Conservation (phyloP, 2,329 filamentous ascomycete species). For the Trichophyton benhamiae region DNA sequence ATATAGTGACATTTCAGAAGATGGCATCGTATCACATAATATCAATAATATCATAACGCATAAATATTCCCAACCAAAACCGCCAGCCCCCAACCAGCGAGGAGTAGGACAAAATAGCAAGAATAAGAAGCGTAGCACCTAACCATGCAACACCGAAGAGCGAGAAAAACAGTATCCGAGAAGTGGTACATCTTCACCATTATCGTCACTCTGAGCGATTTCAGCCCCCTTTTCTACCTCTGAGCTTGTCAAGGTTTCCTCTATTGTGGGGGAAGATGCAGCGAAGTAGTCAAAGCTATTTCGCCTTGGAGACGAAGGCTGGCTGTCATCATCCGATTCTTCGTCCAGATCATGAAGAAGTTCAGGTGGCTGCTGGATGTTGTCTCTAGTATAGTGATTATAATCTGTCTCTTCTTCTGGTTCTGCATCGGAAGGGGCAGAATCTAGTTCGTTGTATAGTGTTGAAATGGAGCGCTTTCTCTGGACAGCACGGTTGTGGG, state of each 20-base stretch:
- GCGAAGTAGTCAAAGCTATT: constrained; percentile 48
- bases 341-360: constrained; percentile 55
- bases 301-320: constrained; percentile 57
- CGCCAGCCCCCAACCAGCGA: background rate
- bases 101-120: background rate
- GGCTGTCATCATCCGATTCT: constrained; percentile 55
- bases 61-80: background rate
- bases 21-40: background rate
- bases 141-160: background rate
- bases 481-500: background rate
- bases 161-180: constrained; percentile 1
- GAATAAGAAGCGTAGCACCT: background rate
- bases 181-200: background rate
- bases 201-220: background rate
- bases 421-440: constrained; percentile 12
- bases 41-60: background rate
- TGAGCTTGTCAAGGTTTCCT: background rate
- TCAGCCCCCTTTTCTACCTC: background rate
- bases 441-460: constrained; percentile 29
- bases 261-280: background rate
- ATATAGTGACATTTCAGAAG: background rate
- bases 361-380: constrained; percentile 56
- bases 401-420: constrained; percentile 43
- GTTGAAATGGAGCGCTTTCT: background rate
- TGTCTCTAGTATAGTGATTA: constrained; percentile 56